A percentile compares a stretch with the other conserved stretches of the same genome.
Conservation (phyloP, 1,139 yeast species). For the Scheffersomyces insectosa region DNA sequence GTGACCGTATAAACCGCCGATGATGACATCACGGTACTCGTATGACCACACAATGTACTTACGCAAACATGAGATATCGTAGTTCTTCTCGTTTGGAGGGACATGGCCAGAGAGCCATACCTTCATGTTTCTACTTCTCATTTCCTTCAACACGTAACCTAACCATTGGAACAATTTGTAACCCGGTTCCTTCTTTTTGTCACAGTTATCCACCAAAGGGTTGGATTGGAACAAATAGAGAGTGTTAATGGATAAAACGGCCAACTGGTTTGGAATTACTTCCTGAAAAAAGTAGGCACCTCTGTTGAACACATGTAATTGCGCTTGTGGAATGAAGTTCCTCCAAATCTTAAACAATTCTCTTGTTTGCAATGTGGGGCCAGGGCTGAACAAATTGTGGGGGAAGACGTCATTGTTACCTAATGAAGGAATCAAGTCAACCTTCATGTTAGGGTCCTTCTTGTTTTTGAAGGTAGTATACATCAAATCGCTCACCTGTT, state of each 20-base stretch:
- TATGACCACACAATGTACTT: slow-evolving; percentile 76
- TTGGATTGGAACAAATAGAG: slow-evolving; percentile 72
- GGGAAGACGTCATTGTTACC: slow-evolving; percentile 92
- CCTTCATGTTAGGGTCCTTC: slow-evolving; percentile 42
- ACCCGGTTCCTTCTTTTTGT: slow-evolving; percentile 72
- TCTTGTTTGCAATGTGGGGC: slow-evolving; percentile 82
- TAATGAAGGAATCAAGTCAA: slow-evolving; percentile 63
- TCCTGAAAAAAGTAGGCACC: slow-evolving; percentile 77
- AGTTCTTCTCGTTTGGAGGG: slow-evolving; percentile 80
- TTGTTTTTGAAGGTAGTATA: slow-evolving; percentile 48
- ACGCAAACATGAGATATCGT: slow-evolving; percentile 68
- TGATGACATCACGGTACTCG: slow-evolving; percentile 77
- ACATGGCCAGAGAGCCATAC: slow-evolving; percentile 90
- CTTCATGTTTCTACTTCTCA: slow-evolving; percentile 74
- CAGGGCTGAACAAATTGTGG: slow-evolving; percentile 79
- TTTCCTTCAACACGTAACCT: slow-evolving; percentile 69
- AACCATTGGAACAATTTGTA: slow-evolving; percentile 76
- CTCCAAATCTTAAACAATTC: slow-evolving; percentile 76
- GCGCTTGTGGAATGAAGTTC: slow-evolving; percentile 72
- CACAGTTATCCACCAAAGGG: slow-evolving; percentile 83
- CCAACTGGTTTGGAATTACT: slow-evolving; percentile 74
- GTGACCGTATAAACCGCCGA: slow-evolving; percentile 85
- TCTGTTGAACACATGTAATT: slow-evolving; percentile 69
- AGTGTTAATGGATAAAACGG: slow-evolving; percentile 76
- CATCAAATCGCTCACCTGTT: slow-evolving; percentile 55